Percentiles rank a stretch among this genome's conserved stretches.
Evolutionary conservation across 139 green algal genomes (phyloP).

Genomic region (Pseudopediastrum boryanum): DNA sequence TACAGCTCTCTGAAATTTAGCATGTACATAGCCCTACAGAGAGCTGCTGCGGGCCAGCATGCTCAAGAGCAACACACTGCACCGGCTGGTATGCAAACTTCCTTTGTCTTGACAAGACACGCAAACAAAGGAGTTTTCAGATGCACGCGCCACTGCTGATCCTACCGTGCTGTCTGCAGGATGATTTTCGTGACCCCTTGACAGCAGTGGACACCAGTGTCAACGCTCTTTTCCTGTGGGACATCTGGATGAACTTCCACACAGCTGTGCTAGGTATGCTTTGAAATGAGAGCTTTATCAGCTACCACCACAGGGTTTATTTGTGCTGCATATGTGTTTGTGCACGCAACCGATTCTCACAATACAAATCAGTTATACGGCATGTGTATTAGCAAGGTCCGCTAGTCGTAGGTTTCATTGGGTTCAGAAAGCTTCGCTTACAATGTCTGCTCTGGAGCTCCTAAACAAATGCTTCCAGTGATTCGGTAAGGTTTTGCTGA

Average conservation of each 20-base stretch:
- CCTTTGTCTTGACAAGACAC: not conserved
- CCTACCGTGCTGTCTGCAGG: not conserved
- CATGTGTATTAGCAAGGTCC: too few relatives aligned
- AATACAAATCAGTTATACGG: too few relatives aligned
- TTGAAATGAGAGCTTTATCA: slow-evolving; percentile 14
- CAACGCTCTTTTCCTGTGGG: slow-evolving; percentile 38
- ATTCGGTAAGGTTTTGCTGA: too few relatives aligned
- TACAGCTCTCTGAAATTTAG: not conserved
- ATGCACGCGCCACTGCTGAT: not conserved
- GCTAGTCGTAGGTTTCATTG: too few relatives aligned
- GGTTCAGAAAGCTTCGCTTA: too few relatives aligned
- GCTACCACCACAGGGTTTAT: too few relatives aligned
- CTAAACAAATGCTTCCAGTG: too few relatives aligned
- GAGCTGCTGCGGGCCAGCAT: not conserved
- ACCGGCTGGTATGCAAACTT: not conserved
- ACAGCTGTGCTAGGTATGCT: slow-evolving; percentile 28
- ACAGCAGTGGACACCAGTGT: slow-evolving; percentile 31
- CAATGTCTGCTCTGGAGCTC: too few relatives aligned
- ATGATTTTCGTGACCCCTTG: slow-evolving; percentile 20
- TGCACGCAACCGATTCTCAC: too few relatives aligned
- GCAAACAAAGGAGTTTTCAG: not conserved
- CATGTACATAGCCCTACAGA: slow-evolving; percentile 2
- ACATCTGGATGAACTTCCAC: slow-evolving; percentile 44
- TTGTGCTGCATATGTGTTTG: too few relatives aligned
- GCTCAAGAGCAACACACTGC: not conserved